These are phyloP conservation scores for Saccharum officinarum DNA, from an alignment of 176 grass and related monocot species.

Conservation along the genomic window DNA sequence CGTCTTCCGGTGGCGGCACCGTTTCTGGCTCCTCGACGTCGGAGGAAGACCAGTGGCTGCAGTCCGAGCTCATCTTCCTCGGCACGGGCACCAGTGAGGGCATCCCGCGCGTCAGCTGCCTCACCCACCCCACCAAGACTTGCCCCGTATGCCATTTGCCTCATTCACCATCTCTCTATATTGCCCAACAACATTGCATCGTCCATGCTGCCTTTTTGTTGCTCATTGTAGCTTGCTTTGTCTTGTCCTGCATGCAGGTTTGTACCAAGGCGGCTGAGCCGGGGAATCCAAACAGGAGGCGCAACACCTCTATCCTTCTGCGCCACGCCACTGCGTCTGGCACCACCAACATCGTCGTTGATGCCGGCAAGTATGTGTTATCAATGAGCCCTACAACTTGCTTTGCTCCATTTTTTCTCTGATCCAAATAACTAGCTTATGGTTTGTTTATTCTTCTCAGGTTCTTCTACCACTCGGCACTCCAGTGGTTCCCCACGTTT, in stretches of 20 bases:
- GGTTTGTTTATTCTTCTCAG: slow-evolving; percentile 43
- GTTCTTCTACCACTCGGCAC: slow-evolving; percentile 90
- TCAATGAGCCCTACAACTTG: not conserved
- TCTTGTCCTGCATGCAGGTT: slow-evolving; percentile 48
- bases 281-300: slow-evolving; percentile 77
- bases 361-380: slow-evolving; percentile 79
- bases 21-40: not conserved
- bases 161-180: not conserved
- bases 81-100: slow-evolving; percentile 96
- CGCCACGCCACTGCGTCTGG: slow-evolving; percentile 54
- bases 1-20: not conserved
- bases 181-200: not conserved
- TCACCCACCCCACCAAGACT: slow-evolving; percentile 65
- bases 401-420: not conserved
- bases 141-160: slow-evolving; percentile 50
- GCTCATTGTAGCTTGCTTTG: slow-evolving; percentile 17
- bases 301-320: slow-evolving; percentile 80
- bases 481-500: slow-evolving; percentile 81
- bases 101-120: slow-evolving; percentile 89
- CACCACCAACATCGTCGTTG: slow-evolving; percentile 75
- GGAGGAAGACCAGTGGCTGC: not conserved
- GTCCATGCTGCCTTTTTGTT: not conserved
- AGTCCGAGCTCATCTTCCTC: slow-evolving; percentile 90
- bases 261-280: slow-evolving; percentile 65
- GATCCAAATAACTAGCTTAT: not conserved